phyloP scores from a whole-genome alignment of 179 eudicot species.

The Sideroxylon spinosum region DNA sequence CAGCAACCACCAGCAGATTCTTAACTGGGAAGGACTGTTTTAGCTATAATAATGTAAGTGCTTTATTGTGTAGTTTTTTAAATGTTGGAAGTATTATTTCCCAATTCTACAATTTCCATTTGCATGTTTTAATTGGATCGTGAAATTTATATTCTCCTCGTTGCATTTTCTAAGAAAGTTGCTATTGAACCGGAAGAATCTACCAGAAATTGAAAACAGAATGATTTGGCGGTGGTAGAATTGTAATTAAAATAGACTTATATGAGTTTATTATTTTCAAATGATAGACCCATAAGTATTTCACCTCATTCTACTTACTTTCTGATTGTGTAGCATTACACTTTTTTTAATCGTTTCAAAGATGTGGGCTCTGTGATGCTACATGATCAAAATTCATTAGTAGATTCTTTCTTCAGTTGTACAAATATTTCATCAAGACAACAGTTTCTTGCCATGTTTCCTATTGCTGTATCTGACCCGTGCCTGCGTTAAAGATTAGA shows the following conservation, averaged over 20 bases:
- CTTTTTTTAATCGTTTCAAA: neutral
- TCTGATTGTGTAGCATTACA: too few relatives aligned
- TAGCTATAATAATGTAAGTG: neutral
- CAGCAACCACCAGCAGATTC: conserved; percentile 33
- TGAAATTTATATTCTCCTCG: neutral
- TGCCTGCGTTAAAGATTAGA: neutral
- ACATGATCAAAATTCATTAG: neutral
- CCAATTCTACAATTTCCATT: neutral
- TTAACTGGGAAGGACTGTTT: conserved; percentile 13
- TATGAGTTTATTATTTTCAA: too few relatives aligned
- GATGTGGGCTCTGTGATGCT: neutral
- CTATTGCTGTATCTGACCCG: neutral
- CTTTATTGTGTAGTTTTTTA: neutral
- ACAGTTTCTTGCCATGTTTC: neutral
- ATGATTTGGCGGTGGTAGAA: too few relatives aligned
- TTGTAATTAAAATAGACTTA: too few relatives aligned
- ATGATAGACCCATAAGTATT: too few relatives aligned
- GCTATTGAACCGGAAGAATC: too few relatives aligned
- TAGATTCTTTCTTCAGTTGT: neutral
- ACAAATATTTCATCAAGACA: too few relatives aligned
- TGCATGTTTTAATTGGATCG: neutral
- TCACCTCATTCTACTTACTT: too few relatives aligned
- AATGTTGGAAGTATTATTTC: neutral
- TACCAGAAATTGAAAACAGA: too few relatives aligned
- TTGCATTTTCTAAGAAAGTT: neutral